Percentiles rank a stretch among this genome's conserved stretches.
Conservation (phyloP, 768 basidiomycete species). For the Guyanaporus albipodus region DNA sequence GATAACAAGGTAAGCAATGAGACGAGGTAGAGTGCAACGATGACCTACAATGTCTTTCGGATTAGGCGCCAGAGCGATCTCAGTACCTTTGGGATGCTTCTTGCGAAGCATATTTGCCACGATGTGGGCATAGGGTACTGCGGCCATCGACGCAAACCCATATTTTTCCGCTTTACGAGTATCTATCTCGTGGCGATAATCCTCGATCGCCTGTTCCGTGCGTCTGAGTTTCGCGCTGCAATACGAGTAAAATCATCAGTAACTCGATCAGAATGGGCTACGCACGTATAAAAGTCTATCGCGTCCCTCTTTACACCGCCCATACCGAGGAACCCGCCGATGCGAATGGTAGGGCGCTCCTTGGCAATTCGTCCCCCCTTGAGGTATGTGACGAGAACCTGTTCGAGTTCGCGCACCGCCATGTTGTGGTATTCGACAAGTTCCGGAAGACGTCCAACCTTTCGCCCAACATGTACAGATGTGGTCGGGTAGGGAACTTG, state of each 20-base stretch:
- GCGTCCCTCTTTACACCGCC: constrained; percentile 87
- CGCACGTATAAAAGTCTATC: constrained; percentile 90
- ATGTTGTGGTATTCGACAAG: constrained; percentile 90
- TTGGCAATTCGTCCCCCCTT: constrained; percentile 76
- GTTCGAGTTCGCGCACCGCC: constrained; percentile 91
- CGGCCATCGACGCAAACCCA: constrained; percentile 89
- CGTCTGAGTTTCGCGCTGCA: constrained; percentile 44
- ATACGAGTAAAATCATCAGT: constrained; percentile 6
- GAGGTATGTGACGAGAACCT: constrained; percentile 84
- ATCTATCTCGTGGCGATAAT: constrained; percentile 68
- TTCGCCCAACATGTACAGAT: constrained; percentile 83
- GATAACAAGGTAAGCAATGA: background rate
- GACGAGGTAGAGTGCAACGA: background rate
- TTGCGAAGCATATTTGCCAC: constrained; percentile 66
- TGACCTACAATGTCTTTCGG: constrained; percentile 78
- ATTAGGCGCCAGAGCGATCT: constrained; percentile 74
- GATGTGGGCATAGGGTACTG: constrained; percentile 83
- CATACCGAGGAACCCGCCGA: constrained; percentile 77
- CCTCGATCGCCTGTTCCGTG: constrained; percentile 71
- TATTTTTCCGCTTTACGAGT: constrained; percentile 81
- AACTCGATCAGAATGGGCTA: constrained; percentile 10
- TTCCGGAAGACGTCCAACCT: constrained; percentile 84
- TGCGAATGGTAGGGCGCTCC: constrained; percentile 74
- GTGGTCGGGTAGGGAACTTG: constrained; percentile 89
- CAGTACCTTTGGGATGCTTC: constrained; percentile 72